These are phyloP conservation scores for Podospora didyma DNA, from an alignment of 495 filamentous ascomycete genomes.

Conservation along the genomic window DNA sequence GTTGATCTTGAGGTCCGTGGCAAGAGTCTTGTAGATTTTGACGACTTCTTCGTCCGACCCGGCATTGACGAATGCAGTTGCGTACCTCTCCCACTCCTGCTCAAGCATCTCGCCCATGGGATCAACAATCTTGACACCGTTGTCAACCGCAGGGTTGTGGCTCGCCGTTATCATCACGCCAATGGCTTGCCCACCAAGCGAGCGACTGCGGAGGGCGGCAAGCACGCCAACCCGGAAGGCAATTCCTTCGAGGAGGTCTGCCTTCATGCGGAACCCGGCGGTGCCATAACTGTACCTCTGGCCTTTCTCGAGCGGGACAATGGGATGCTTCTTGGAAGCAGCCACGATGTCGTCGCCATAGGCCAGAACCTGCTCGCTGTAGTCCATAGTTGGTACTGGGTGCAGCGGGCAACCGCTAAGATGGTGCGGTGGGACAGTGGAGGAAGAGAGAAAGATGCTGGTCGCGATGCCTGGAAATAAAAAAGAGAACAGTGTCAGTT, in stretches of 20 bases:
- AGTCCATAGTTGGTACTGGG: neutral
- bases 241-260: conserved; percentile 76
- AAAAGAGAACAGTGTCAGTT: too few relatives aligned
- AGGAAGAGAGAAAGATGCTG: too few relatives aligned
- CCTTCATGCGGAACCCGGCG: conserved; percentile 67
- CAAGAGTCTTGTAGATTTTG: conserved; percentile 69
- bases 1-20: conserved; percentile 70
- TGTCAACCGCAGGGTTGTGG: conserved; percentile 95
- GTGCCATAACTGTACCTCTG: conserved; percentile 88
- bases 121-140: conserved; percentile 97
- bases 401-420: too few relatives aligned
- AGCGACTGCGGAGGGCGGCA: conserved; percentile 85
- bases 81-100: conserved; percentile 85
- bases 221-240: conserved; percentile 87
- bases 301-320: conserved; percentile 58
- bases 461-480: too few relatives aligned
- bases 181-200: conserved; percentile 82
- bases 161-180: conserved; percentile 99
- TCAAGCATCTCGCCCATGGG: conserved; percentile 98
- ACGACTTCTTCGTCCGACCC: conserved; percentile 66
- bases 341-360: conserved; percentile 41
- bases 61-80: conserved; percentile 83
- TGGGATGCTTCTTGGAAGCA: conserved; percentile 62
- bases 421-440: too few relatives aligned
- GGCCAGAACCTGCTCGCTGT: neutral